Evolutionary conservation across 306 rosid species (phyloP).

Genomic region (Prunus padus): DNA sequence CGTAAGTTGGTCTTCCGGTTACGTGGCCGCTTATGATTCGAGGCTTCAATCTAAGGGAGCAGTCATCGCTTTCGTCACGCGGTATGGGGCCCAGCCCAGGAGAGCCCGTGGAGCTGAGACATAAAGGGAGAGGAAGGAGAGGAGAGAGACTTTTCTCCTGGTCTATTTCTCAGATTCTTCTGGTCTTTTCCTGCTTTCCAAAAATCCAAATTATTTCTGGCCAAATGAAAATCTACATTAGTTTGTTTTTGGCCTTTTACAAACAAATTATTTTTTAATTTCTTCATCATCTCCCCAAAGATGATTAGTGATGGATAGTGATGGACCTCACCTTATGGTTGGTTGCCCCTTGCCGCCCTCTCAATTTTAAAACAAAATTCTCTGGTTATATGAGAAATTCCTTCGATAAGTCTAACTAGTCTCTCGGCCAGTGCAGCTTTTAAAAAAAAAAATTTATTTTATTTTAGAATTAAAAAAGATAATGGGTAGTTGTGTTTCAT

Average conservation of each 20-base stretch:
- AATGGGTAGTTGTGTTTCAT: too few relatives aligned
- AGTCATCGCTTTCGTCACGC: constrained; percentile 18
- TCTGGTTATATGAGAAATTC: too few relatives aligned
- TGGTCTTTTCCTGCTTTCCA: neutral
- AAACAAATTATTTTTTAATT: too few relatives aligned
- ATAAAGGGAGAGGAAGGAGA: neutral
- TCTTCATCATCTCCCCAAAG: neutral
- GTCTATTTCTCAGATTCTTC: neutral
- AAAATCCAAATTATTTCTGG: neutral
- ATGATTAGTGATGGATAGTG: neutral
- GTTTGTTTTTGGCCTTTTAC: neutral
- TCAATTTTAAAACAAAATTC: neutral
- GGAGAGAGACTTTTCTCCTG: neutral
- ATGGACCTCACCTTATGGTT: too few relatives aligned
- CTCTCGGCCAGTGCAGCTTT: too few relatives aligned
- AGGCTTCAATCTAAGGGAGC: neutral
- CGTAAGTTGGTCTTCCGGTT: neutral
- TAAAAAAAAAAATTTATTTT: too few relatives aligned
- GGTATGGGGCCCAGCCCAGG: neutral
- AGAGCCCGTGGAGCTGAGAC: neutral
- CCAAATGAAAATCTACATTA: neutral
- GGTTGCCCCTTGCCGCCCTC: neutral
- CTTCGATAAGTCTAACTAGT: too few relatives aligned
- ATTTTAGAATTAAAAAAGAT: too few relatives aligned
- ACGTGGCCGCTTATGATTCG: constrained; percentile 30